Evolutionary conservation across 2,329 filamentous ascomycete species (phyloP).

Genomic region (Fusarium begoniae): DNA sequence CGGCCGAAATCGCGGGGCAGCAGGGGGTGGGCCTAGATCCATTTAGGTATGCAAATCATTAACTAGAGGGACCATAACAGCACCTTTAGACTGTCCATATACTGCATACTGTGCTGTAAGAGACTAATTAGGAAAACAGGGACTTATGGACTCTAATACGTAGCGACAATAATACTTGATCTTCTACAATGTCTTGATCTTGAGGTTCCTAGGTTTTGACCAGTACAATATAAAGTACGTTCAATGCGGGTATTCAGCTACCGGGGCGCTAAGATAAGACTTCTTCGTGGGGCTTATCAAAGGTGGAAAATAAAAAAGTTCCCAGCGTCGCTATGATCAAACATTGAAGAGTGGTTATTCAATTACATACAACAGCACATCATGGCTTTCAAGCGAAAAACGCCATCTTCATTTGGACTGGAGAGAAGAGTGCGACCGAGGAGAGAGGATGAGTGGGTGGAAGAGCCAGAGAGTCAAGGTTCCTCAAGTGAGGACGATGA

Average conservation of each 20-base stretch:
- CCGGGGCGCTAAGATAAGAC: slow-evolving; percentile 27
- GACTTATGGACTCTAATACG: neutral
- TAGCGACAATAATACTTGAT: neutral
- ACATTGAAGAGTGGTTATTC: neutral
- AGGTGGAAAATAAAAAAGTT: slow-evolving; percentile 27
- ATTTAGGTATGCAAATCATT: neutral
- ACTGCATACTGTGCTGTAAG: neutral
- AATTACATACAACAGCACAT: neutral
- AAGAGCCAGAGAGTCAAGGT: slow-evolving; percentile 49
- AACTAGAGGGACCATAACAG: neutral
- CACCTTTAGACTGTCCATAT: neutral
- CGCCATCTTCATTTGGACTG: slow-evolving; percentile 46
- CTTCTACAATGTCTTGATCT: neutral
- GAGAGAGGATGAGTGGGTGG: slow-evolving; percentile 55
- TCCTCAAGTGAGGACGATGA: slow-evolving; percentile 42
- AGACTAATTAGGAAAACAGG: too few relatives aligned
- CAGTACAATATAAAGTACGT: too few relatives aligned
- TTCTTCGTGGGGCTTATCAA: slow-evolving; percentile 31
- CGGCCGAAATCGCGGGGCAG: slow-evolving; percentile 17
- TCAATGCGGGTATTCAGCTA: slow-evolving; percentile 14
- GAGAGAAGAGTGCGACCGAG: slow-evolving; percentile 56
- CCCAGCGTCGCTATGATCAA: neutral
- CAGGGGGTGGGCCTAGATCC: neutral
- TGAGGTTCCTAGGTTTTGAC: neutral
- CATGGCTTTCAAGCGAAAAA: slow-evolving; percentile 55